Evolutionary conservation across 768 basidiomycete genomes (phyloP).

Genomic region (Peribolospora kevripleyi): DNA sequence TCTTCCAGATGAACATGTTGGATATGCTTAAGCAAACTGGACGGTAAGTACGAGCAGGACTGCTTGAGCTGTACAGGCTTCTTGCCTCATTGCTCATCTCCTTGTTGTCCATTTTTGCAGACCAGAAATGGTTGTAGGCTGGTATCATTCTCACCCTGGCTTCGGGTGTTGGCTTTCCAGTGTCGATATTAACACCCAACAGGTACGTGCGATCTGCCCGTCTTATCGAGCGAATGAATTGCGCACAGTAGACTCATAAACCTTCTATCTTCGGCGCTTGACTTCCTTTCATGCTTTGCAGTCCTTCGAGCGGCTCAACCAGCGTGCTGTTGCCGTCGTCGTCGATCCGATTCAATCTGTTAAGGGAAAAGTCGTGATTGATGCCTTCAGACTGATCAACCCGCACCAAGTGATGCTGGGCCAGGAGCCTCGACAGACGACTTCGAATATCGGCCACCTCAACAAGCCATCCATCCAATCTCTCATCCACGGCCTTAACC

Average conservation of each 20-base stretch:
- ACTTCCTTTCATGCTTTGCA: slow-evolving; percentile 18
- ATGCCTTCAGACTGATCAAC: slow-evolving; percentile 92
- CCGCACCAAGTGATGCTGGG: slow-evolving; percentile 68
- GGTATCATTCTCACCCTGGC: slow-evolving; percentile 99
- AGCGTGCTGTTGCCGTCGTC: slow-evolving; percentile 85
- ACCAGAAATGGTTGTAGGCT: slow-evolving; percentile 94
- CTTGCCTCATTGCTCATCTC: slow-evolving; percentile 1
- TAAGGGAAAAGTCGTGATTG: slow-evolving; percentile 88
- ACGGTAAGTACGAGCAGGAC: slow-evolving; percentile 29
- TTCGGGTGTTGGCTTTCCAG: slow-evolving; percentile 99
- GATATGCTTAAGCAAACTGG: slow-evolving; percentile 99
- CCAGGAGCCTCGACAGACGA: slow-evolving; percentile 86
- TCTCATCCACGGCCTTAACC: slow-evolving; percentile 73
- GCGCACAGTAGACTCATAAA: neutral
- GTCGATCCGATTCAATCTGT: slow-evolving; percentile 98
- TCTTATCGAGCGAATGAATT: neutral
- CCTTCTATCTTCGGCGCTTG: neutral
- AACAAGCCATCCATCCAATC: slow-evolving; percentile 93
- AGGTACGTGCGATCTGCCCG: slow-evolving; percentile 28
- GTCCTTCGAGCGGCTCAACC: slow-evolving; percentile 89
- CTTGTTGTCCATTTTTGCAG: slow-evolving; percentile 21
- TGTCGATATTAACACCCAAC: slow-evolving; percentile 97
- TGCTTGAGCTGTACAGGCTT: neutral
- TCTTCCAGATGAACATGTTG: slow-evolving; percentile 91
- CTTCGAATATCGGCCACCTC: slow-evolving; percentile 93